Evolutionary conservation across 257 asterid species (phyloP).

Genomic region (Jaltomata sinuosa): DNA sequence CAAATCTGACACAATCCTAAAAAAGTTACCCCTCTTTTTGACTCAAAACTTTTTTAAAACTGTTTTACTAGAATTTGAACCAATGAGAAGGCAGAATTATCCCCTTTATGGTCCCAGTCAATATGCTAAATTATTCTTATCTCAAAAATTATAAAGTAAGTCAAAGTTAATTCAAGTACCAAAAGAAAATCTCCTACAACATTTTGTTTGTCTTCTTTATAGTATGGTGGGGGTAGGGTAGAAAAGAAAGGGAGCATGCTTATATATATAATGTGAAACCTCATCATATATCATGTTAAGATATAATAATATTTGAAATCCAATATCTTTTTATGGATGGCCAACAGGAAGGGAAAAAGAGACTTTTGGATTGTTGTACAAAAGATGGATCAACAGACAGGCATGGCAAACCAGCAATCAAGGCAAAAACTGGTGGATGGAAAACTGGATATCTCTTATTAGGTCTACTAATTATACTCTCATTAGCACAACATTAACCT

Average conservation of each 20-base stretch:
- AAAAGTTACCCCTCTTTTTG: neutral
- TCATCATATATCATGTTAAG: neutral
- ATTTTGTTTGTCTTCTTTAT: neutral
- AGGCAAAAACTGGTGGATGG: constrained; percentile 74
- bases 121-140: neutral
- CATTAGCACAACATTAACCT: neutral
- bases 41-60: neutral
- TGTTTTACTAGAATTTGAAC: neutral
- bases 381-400: constrained; percentile 53
- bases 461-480: constrained; percentile 20
- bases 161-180: neutral
- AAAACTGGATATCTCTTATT: constrained; percentile 56
- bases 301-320: neutral
- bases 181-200: neutral
- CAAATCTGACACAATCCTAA: neutral
- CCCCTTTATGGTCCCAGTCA: neutral
- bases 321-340: neutral
- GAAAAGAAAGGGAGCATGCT: neutral
- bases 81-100: neutral
- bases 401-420: constrained; percentile 49
- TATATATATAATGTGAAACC: neutral
- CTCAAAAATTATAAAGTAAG: neutral
- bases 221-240: neutral
- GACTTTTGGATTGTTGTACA: constrained; percentile 31
- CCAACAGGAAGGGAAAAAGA: constrained; percentile 44